Evolutionary conservation across 805 yeast species (phyloP), one percentile per base, ranked within the genome.

Genomic region (Starmerella sp.): DNA sequence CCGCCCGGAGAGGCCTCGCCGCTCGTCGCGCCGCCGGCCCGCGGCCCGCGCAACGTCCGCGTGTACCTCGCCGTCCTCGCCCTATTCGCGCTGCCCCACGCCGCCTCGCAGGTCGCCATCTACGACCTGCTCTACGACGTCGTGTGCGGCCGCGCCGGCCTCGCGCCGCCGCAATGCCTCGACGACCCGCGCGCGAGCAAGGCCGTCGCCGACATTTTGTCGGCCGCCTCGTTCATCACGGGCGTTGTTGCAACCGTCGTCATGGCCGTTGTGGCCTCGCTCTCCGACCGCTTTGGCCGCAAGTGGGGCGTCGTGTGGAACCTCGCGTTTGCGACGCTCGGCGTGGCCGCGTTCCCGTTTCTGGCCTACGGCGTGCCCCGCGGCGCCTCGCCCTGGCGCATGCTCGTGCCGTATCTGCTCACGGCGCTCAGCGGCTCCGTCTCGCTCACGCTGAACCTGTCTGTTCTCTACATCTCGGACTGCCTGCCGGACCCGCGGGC

Each of bases 381-480:
- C 2, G 6, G 15, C 17, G 15, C 22, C 6, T 22, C 57, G 3
- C 49, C 14, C 31, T 58, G 61, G 61, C 35, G 57, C 4, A 50
- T 58, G 59, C 17, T 58, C 3, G 32, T 53, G 2, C 61, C 61
- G 5, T 55, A 55, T 22, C 3, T 55, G 6, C 22, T 53, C 11
- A 36, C 29, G 3, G 61, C 61, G 1, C 37, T 58, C 10, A 50
- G 57, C 7, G 58, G 61, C 4, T 49, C 58, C 5, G 55, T 59
- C 4, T 53, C 58, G 2, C 13, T 58, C 22, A 38, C 51, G 44
- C 47, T 53, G 39, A 58, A 55, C 29, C 48, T 58, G 22, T 55
- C 57, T 4, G 54, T 58, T 2, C 49, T 58, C 10, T 48, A 55
- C 51, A 55, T 58, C 17, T 49, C 58, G 6, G 61, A 58, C 30